Evolutionary conservation across 129 eudicot species (phyloP).

Genomic region (Flaveria brownii): DNA sequence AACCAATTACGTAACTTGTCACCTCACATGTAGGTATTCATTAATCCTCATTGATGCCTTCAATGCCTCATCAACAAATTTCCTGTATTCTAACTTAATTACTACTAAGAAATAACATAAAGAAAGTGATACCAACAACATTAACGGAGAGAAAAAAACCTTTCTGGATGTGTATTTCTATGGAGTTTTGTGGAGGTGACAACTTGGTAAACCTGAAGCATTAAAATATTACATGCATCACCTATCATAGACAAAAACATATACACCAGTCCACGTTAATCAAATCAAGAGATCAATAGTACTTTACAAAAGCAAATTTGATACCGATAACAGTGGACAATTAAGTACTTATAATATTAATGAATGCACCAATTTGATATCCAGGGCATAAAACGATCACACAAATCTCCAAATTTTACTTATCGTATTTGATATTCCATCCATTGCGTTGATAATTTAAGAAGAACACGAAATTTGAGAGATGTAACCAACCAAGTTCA

Average conservation of each 20-base stretch:
- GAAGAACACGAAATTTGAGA: constrained; percentile 65
- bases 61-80: constrained; percentile 73
- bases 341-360: not conserved
- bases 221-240: constrained; percentile 6
- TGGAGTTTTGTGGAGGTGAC: constrained; percentile 85
- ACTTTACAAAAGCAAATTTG: constrained; percentile 5
- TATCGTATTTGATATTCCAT: constrained; percentile 87
- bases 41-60: constrained; percentile 82
- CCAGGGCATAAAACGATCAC: not conserved
- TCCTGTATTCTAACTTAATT: constrained; percentile 47
- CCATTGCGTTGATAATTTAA: constrained; percentile 78
- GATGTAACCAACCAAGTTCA: constrained; percentile 67
- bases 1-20: constrained; percentile 43
- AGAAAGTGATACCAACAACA: not conserved
- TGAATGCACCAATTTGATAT: not conserved
- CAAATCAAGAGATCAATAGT: not conserved
- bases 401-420: constrained; percentile 19
- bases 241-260: too few species aligned
- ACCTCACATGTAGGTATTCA: constrained; percentile 97
- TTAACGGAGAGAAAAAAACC: constrained; percentile 33
- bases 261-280: not conserved
- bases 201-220: constrained; percentile 78
- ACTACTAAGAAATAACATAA: not conserved
- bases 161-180: constrained; percentile 94
- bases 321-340: not conserved